Evolutionary conservation across 2,329 filamentous ascomycete species (phyloP).

Genomic region (Beauveria brongniartii): DNA sequence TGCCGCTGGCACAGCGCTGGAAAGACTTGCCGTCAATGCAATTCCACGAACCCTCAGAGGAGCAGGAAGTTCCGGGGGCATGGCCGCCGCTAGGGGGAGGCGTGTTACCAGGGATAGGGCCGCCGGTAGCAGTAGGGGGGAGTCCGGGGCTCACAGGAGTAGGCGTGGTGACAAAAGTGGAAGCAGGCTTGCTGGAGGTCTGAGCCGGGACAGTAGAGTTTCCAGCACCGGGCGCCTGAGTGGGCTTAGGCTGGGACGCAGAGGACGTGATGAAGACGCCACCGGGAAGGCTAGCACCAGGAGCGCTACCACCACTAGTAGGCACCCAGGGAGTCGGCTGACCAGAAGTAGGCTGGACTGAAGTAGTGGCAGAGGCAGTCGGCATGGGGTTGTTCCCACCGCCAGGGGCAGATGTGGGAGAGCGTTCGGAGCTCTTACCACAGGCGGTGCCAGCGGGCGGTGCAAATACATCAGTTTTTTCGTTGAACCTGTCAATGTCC

Average conservation of each 20-base stretch:
- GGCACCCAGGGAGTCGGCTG: background rate
- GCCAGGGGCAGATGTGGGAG: constrained; percentile 16
- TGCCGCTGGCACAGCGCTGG: constrained; percentile 47
- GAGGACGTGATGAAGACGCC: constrained; percentile 6
- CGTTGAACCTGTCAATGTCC: constrained; percentile 41
- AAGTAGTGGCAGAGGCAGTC: constrained; percentile 11
- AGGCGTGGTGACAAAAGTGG: constrained; percentile 13
- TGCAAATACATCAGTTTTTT: constrained; percentile 27
- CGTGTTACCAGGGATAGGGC: constrained; percentile 15
- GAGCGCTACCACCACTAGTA: constrained; percentile 1
- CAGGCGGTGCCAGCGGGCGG: constrained; percentile 18
- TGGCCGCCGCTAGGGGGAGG: constrained; percentile 18
- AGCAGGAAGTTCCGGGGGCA: constrained; percentile 37
- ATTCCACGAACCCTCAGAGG: constrained; percentile 43
- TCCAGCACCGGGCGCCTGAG: background rate
- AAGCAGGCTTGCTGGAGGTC: background rate
- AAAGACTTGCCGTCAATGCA: constrained; percentile 42
- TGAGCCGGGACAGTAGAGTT: background rate
- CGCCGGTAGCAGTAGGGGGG: background rate
- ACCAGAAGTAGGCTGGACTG: background rate
- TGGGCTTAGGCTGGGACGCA: background rate
- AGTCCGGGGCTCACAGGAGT: constrained; percentile 1
- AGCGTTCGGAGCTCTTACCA: constrained; percentile 16
- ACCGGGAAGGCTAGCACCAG: constrained; percentile 7
- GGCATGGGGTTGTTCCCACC: constrained; percentile 12